Evolutionary conservation across 176 grass and related monocot genomes (phyloP).

Genomic region (Chloris gayana): DNA sequence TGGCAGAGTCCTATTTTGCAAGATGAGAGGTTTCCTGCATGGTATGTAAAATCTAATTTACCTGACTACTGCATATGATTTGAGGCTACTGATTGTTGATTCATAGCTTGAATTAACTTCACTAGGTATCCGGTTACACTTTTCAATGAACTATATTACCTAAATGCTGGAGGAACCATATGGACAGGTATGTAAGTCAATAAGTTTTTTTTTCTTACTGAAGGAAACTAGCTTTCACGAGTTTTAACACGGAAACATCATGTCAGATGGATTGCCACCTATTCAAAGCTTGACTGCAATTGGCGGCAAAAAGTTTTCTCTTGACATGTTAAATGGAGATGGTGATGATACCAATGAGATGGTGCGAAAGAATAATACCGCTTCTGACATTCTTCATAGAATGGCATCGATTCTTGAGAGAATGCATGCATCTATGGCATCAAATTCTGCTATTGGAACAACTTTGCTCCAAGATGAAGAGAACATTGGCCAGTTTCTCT

Average conservation of each 20-base stretch:
- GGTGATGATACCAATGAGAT: conserved; percentile 43
- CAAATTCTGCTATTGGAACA: conserved; percentile 75
- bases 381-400: conserved; percentile 67
- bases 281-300: conserved; percentile 85
- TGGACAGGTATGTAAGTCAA: conserved; percentile 79
- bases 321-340: conserved; percentile 74
- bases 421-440: conserved; percentile 70
- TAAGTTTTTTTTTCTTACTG: conserved; percentile 15
- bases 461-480: conserved; percentile 89
- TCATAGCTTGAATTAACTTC: conserved; percentile 40
- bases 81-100: conserved; percentile 34
- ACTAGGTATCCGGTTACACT: conserved; percentile 88
- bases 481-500: conserved; percentile 98
- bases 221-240: conserved; percentile 32
- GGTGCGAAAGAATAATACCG: conserved; percentile 57
- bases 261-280: conserved; percentile 86
- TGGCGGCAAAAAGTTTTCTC: conserved; percentile 78
- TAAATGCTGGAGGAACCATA: conserved; percentile 98
- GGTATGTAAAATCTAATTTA: conserved; percentile 47
- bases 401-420: conserved; percentile 80
- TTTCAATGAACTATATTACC: conserved; percentile 99
- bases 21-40: conserved; percentile 75
- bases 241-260: conserved; percentile 25
- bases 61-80: neutral
- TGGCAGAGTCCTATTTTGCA: conserved; percentile 93